Evolutionary conservation across 768 basidiomycete species (phyloP).

Genomic region (Pisolithus tinctorius): DNA sequence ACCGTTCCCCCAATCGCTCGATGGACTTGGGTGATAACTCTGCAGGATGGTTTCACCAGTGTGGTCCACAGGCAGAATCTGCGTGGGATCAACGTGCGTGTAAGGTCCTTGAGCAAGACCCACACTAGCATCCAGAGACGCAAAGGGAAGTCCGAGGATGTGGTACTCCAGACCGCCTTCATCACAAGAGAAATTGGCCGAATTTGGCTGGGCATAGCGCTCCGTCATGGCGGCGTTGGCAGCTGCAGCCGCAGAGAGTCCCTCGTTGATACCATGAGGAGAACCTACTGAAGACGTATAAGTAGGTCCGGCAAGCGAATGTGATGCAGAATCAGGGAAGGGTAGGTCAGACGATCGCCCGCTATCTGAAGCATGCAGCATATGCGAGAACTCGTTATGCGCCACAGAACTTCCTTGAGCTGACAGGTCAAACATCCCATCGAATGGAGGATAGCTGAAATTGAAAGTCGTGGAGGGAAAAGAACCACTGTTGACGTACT

Average conservation of each 20-base stretch:
- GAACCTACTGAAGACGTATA: constrained; percentile 33
- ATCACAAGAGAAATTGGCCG: constrained; percentile 47
- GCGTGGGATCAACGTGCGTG: constrained; percentile 90
- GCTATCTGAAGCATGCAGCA: constrained; percentile 24
- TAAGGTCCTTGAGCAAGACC: constrained; percentile 43
- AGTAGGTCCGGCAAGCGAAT: constrained; percentile 22
- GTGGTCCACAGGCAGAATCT: constrained; percentile 55
- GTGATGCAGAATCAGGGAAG: constrained; percentile 26
- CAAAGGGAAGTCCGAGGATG: constrained; percentile 62
- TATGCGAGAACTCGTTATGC: constrained; percentile 30
- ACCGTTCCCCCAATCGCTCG: constrained; percentile 77
- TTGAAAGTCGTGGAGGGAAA: constrained; percentile 69
- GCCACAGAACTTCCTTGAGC: constrained; percentile 26
- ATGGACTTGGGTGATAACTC: constrained; percentile 67
- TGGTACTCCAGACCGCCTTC: constrained; percentile 51
- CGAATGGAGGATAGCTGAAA: constrained; percentile 64
- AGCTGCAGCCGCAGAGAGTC: constrained; percentile 55
- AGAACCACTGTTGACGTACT: constrained; percentile 35
- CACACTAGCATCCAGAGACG: constrained; percentile 40
- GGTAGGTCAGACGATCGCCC: constrained; percentile 23
- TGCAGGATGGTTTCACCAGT: constrained; percentile 33
- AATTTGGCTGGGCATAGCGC: constrained; percentile 60
- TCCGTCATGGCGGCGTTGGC: constrained; percentile 69
- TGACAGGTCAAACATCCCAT: constrained; percentile 53
- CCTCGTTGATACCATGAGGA: constrained; percentile 32